A percentile compares a stretch with the other conserved stretches of the same genome.
phyloP scores from a whole-genome alignment of 2,329 filamentous ascomycete genomes.

The Pyrenochaeta sp. region DNA sequence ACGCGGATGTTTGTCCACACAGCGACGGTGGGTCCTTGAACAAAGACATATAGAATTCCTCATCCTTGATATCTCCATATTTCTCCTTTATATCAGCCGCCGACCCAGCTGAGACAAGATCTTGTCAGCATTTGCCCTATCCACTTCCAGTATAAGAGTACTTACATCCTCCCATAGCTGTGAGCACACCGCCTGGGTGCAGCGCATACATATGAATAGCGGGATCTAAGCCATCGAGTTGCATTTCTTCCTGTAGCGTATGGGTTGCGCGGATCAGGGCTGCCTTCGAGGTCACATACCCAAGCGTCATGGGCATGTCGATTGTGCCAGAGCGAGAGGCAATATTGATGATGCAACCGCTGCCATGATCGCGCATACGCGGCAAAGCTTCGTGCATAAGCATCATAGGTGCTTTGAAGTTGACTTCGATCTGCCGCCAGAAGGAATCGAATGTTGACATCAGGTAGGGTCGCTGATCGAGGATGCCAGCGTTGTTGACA shows the following conservation, averaged over 20 bases:
- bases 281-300: conserved; percentile 39
- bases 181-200: conserved; percentile 42
- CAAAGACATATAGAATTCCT: conserved; percentile 32
- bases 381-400: conserved; percentile 36
- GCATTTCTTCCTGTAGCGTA: conserved; percentile 42
- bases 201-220: conserved; percentile 40
- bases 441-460: conserved; percentile 37
- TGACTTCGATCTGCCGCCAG: conserved; percentile 44
- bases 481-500: conserved; percentile 41
- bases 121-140: conserved; percentile 4
- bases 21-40: conserved; percentile 39
- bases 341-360: conserved; percentile 44
- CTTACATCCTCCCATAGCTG: conserved; percentile 38
- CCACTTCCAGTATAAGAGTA: background rate
- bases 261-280: conserved; percentile 40
- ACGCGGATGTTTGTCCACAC: conserved; percentile 44
- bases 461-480: conserved; percentile 35
- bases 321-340: conserved; percentile 39
- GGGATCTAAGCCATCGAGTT: conserved; percentile 35
- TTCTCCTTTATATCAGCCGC: conserved; percentile 34
- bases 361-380: conserved; percentile 29
- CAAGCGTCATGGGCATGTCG: conserved; percentile 43
- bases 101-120: conserved; percentile 19
- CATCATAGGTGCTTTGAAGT: conserved; percentile 41
- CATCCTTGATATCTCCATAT: conserved; percentile 37